Conservation (phyloP, 148 eudicot genomes). For the Beta vulgaris region DNA sequence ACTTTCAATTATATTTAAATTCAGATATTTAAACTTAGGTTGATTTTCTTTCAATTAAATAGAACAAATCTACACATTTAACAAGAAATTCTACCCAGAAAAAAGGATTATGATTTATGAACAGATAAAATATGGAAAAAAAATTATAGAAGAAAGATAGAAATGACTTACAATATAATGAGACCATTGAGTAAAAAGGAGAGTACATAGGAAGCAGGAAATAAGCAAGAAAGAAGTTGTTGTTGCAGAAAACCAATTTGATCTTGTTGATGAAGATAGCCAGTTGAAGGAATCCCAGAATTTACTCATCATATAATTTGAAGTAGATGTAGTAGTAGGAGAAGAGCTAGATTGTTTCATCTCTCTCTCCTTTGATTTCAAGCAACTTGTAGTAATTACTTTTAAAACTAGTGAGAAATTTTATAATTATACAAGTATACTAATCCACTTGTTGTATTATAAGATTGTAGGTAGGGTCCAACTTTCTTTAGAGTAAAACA, state of each 20-base stretch:
- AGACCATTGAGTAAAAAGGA: conserved; percentile 29
- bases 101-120: neutral
- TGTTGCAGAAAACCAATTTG: conserved; percentile 6
- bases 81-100: neutral
- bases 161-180: conserved; percentile 26
- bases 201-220: conserved; percentile 17
- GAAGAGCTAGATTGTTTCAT: neutral
- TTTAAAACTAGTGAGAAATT: too few species aligned
- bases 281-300: conserved; percentile 9
- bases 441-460: too few species aligned
- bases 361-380: neutral
- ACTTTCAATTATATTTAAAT: too few species aligned
- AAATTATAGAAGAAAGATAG: neutral
- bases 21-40: too few species aligned
- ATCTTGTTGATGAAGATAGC: conserved; percentile 7
- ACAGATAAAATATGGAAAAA: neutral
- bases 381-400: too few species aligned
- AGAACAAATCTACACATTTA: neutral
- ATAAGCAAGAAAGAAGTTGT: conserved; percentile 23
- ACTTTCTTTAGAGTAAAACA: too few species aligned
- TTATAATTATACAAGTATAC: neutral
- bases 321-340: neutral
- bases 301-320: neutral
- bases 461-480: too few species aligned
- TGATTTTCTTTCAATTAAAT: too few species aligned